These are phyloP conservation scores for Polytrichum commune DNA, from an alignment of 225 moss, liverwort and hornwort species.

Conservation along the genomic window DNA sequence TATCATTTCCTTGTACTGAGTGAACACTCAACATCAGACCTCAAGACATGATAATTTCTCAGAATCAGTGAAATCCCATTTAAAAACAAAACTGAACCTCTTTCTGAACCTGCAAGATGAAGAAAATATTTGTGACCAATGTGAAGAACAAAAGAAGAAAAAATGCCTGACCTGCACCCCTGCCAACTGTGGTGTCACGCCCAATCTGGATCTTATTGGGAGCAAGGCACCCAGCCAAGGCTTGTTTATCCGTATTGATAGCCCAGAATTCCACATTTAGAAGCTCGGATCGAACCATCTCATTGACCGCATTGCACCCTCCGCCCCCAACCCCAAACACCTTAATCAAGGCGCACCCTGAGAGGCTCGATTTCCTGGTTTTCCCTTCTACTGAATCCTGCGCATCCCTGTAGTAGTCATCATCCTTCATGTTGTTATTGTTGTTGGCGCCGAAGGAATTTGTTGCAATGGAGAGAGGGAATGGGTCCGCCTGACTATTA, in stretches of 20 bases:
- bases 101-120: too few relatives aligned
- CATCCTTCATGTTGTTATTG: constrained; percentile 16
- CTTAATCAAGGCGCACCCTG: constrained; percentile 71
- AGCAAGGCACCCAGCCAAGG: constrained; percentile 62
- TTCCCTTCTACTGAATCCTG: constrained; percentile 34
- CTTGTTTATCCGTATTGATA: constrained; percentile 73
- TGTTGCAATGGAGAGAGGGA: constrained; percentile 32
- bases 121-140: too few relatives aligned
- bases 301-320: constrained; percentile 80
- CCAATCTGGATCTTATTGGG: constrained; percentile 83
- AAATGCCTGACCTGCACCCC: constrained; percentile 57
- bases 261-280: constrained; percentile 83
- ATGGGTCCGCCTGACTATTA: constrained; percentile 34
- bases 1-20: too few relatives aligned
- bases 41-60: too few relatives aligned
- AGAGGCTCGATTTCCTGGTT: constrained; percentile 30
- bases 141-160: neutral
- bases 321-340: constrained; percentile 80
- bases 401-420: constrained; percentile 40
- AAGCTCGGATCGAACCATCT: constrained; percentile 76
- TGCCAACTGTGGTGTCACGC: constrained; percentile 56
- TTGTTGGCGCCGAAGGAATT: constrained; percentile 27
- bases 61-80: too few relatives aligned
- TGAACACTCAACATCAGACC: too few relatives aligned
- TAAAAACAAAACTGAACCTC: too few relatives aligned